Evolutionary conservation across 2,329 filamentous ascomycete genomes (phyloP).

Genomic region (Fusarium clavum): DNA sequence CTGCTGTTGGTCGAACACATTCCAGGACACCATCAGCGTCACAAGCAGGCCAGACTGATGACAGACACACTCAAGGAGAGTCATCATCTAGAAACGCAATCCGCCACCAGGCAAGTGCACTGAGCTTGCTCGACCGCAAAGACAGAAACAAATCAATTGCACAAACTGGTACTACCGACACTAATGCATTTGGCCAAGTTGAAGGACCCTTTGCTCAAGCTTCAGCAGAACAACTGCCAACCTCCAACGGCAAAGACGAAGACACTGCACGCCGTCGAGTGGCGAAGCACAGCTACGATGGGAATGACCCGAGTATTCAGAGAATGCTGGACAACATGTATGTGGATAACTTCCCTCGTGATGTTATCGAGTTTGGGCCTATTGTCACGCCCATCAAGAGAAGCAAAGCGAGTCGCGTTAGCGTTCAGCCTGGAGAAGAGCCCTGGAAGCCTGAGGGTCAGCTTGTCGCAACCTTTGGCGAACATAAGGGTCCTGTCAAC

Average conservation of each 20-base stretch:
- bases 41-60: slow-evolving; percentile 43
- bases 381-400: slow-evolving; percentile 76
- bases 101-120: slow-evolving; percentile 69
- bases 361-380: slow-evolving; percentile 80
- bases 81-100: slow-evolving; percentile 60
- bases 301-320: slow-evolving; percentile 77
- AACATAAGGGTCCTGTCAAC: slow-evolving; percentile 86
- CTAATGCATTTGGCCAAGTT: slow-evolving; percentile 70
- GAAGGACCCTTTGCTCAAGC: slow-evolving; percentile 65
- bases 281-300: slow-evolving; percentile 82
- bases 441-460: slow-evolving; percentile 85
- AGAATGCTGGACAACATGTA: slow-evolving; percentile 88
- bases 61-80: slow-evolving; percentile 55
- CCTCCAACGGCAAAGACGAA: slow-evolving; percentile 43
- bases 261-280: slow-evolving; percentile 58
- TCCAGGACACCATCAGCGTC: slow-evolving; percentile 52
- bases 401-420: slow-evolving; percentile 64
- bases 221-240: slow-evolving; percentile 36
- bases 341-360: slow-evolving; percentile 74
- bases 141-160: slow-evolving; percentile 68
- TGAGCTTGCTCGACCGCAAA: slow-evolving; percentile 69
- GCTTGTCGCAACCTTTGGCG: slow-evolving; percentile 87
- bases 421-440: slow-evolving; percentile 58
- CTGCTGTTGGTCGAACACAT: slow-evolving; percentile 51
- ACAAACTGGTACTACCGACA: slow-evolving; percentile 69